Evolutionary conservation across 2,329 filamentous ascomycete species (phyloP), one percentile per base, ranked within the genome.

Genomic region (Neofusicoccum ribis): DNA sequence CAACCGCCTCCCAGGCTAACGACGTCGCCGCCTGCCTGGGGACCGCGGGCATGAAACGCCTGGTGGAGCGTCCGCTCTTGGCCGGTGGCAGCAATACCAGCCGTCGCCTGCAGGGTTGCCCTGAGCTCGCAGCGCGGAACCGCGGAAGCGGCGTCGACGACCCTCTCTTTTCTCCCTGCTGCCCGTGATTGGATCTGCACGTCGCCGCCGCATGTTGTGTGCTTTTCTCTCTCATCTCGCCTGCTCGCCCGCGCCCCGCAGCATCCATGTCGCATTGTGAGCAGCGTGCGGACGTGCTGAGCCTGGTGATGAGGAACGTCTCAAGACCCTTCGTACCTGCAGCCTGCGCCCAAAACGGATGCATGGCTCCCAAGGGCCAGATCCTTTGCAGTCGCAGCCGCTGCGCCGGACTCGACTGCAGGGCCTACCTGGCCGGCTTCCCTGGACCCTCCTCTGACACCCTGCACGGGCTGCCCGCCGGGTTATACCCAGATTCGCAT

Each of bases 141-240:
- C 41, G 54, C 54, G 54, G 54, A 59, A 59, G 39, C 54, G 54
- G 54, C 54, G 39, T 46, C 39, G 37, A 36, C 39, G 39, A 59
- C 54, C 23, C 54, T 59, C 36, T 43, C 52, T n/a, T 23, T 41
- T 43, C 37, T n/a, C 15, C 11, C 39, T 58, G 31, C 3, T 6
- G 6, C 14, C 17, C 20, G 27, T 52, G 50, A 52, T 58, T 44
- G 52, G 39, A 3, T 15, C n/a, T 17, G 3, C 39, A 59, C 39
- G 5, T 59, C 15, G 52, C 52, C 54, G 34, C 14, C 7, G 54
- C 39, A 23, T 17, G 15, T 4, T 43, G 17, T 31, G 12, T 15
- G 39, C 17, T 34, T 47, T 60, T 37, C 56, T 60, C 47, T 60
- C 37, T 60, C 56, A 60, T 60, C 56, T 60, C 56, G 56, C 56